Evolutionary conservation across 208 protist genomes (phyloP).

Genomic region (Crithidia acanthocephali): DNA sequence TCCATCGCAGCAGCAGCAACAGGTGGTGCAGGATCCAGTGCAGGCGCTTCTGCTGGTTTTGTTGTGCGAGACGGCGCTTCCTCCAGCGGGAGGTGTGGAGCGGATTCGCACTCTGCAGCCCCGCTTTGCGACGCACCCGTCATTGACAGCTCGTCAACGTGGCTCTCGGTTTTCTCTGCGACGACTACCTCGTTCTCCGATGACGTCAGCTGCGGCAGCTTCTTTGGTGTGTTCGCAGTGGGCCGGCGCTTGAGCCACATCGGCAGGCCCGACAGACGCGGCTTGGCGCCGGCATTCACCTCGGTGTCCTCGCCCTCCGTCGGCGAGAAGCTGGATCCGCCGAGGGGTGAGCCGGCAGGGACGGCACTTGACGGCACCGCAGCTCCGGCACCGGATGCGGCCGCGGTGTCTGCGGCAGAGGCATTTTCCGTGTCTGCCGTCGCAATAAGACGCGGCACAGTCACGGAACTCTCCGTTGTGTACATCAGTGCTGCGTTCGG

Average conservation of each 20-base stretch:
- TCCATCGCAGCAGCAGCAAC: neutral
- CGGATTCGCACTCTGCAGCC: too few species aligned
- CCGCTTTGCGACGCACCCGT: too few species aligned
- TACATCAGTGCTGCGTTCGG: neutral
- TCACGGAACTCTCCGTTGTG: neutral
- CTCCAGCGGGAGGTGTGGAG: too few species aligned
- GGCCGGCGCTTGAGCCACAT: slow-evolving; percentile 13
- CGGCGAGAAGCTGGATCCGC: neutral
- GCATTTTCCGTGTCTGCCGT: neutral
- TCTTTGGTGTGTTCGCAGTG: neutral
- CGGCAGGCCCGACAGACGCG: slow-evolving; percentile 14
- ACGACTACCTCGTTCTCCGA: neutral
- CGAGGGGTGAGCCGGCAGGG: neutral
- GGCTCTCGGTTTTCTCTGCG: too few species aligned
- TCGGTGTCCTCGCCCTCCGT: neutral
- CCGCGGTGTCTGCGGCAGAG: neutral
- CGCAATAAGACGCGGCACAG: neutral
- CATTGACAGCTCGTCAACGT: too few species aligned
- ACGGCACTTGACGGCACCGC: too few species aligned
- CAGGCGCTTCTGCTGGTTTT: too few species aligned
- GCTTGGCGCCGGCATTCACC: neutral
- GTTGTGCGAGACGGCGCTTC: too few species aligned
- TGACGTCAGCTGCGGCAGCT: neutral
- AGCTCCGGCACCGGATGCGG: too few species aligned
- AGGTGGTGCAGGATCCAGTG: too few species aligned